A percentile compares a stretch with the other conserved stretches of the same genome.
phyloP scores from a whole-genome alignment of 805 yeast species.

The Candida hungchunana region DNA sequence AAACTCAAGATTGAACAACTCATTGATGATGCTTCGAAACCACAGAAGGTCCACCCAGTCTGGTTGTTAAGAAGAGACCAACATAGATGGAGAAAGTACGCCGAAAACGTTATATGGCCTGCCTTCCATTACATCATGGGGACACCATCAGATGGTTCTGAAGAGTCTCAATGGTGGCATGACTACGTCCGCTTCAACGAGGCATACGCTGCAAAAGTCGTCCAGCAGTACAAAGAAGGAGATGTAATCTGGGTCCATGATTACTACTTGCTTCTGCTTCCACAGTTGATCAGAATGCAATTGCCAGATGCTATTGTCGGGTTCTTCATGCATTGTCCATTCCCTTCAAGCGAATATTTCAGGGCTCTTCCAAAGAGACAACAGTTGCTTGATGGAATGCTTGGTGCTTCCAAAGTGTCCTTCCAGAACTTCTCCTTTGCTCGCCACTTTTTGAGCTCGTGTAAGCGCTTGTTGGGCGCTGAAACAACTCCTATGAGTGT shows the following conservation, averaged over 20 bases:
- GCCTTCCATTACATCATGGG: slow-evolving; percentile 89
- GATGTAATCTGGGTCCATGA: slow-evolving; percentile 93
- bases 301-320: slow-evolving; percentile 86
- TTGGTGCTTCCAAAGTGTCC: slow-evolving; percentile 82
- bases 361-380: slow-evolving; percentile 81
- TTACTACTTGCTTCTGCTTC: slow-evolving; percentile 84
- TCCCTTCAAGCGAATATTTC: slow-evolving; percentile 93
- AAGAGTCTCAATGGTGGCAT: slow-evolving; percentile 76
- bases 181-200: slow-evolving; percentile 90
- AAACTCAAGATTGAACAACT: slow-evolving; percentile 45
- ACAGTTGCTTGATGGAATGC: slow-evolving; percentile 81
- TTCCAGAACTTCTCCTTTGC: slow-evolving; percentile 86
- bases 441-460: slow-evolving; percentile 86
- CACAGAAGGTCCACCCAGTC: slow-evolving; percentile 70
- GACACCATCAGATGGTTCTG: slow-evolving; percentile 62
- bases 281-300: slow-evolving; percentile 70
- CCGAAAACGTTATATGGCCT: slow-evolving; percentile 92
- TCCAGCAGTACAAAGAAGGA: slow-evolving; percentile 77
- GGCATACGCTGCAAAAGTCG: slow-evolving; percentile 77
- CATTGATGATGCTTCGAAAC: slow-evolving; percentile 42
- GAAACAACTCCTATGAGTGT: slow-evolving; percentile 46
- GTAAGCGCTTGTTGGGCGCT: slow-evolving; percentile 82
- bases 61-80: slow-evolving; percentile 83
- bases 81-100: slow-evolving; percentile 80
- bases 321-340: slow-evolving; percentile 90